Percentiles rank a stretch among this genome's conserved stretches.
Evolutionary conservation across 768 basidiomycete genomes (phyloP).

Genomic region (Mycena kentingensis): DNA sequence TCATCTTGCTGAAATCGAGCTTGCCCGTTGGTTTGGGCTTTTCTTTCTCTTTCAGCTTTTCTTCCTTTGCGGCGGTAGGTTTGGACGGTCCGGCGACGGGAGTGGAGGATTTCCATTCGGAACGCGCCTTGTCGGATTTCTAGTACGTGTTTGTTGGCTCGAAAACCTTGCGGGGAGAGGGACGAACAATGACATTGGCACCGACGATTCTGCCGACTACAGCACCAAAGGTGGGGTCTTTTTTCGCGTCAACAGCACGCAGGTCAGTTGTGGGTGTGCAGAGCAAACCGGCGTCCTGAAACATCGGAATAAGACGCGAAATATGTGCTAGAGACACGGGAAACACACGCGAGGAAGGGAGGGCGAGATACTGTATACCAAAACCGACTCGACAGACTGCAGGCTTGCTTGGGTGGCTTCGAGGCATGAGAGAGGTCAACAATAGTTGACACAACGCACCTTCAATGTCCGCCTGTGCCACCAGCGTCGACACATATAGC

Average conservation of each 20-base stretch:
- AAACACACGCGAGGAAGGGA: constrained; percentile 58
- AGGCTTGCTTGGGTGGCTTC: constrained; percentile 59
- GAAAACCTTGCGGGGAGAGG: neutral
- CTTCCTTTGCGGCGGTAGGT: constrained; percentile 28
- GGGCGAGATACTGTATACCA: constrained; percentile 75
- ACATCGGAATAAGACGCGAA: constrained; percentile 1
- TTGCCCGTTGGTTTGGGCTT: constrained; percentile 47
- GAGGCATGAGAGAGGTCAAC: neutral
- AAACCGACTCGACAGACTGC: constrained; percentile 51
- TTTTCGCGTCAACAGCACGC: constrained; percentile 41
- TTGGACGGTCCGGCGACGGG: constrained; percentile 49
- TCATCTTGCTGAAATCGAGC: constrained; percentile 65
- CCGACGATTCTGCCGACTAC: constrained; percentile 52
- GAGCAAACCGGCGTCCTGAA: constrained; percentile 48
- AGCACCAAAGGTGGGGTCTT: constrained; percentile 42
- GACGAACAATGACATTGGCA: constrained; percentile 47
- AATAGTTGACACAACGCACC: constrained; percentile 49
- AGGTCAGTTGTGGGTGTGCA: constrained; percentile 43
- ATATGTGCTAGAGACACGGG: constrained; percentile 1
- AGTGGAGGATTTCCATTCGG: constrained; percentile 23
- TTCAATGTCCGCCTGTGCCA: constrained; percentile 65
- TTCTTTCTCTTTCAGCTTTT: constrained; percentile 30
- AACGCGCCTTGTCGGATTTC: constrained; percentile 4
- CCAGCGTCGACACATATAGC: constrained; percentile 55
- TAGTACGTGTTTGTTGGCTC: neutral